Conservation (phyloP, 768 basidiomycete genomes). For the Amanita molliuscula region DNA sequence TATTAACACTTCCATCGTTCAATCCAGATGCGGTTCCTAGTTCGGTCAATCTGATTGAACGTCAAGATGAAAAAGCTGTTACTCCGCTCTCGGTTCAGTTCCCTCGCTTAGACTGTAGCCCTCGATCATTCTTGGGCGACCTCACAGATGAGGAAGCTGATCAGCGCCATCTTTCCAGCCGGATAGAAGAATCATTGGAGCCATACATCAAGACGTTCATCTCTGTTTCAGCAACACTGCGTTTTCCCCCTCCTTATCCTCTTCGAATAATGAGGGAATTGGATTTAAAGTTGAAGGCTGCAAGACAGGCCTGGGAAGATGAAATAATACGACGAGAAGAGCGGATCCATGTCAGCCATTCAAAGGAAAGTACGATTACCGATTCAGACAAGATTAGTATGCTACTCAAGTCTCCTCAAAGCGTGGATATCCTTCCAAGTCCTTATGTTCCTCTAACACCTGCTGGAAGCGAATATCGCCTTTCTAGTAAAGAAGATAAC, state of each 20-base stretch:
- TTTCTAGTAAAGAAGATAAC: conserved; percentile 17
- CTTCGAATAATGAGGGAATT: conserved; percentile 82
- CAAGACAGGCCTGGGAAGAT: conserved; percentile 79
- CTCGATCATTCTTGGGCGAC: conserved; percentile 21
- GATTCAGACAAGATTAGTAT: conserved; percentile 9
- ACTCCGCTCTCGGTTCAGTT: neutral
- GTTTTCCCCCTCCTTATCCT: conserved; percentile 88
- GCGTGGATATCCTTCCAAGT: conserved; percentile 23
- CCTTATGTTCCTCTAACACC: conserved; percentile 25
- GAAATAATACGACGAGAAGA: conserved; percentile 75
- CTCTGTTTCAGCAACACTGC: conserved; percentile 86
- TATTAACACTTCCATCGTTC: conserved; percentile 64
- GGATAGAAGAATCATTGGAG: conserved; percentile 74
- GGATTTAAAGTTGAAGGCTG: conserved; percentile 62
- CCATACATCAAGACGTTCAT: conserved; percentile 83
- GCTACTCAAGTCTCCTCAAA: neutral
- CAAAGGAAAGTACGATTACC: conserved; percentile 33
- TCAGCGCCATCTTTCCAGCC: conserved; percentile 54
- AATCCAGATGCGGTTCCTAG: conserved; percentile 56
- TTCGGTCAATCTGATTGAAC: conserved; percentile 14
- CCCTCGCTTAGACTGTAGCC: neutral
- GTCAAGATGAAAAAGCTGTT: neutral
- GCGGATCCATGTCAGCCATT: conserved; percentile 31
- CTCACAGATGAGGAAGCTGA: conserved; percentile 67
- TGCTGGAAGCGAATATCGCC: conserved; percentile 17